Conservation (phyloP, 257 asterid species). For the Solanum pimpinellifolium region DNA sequence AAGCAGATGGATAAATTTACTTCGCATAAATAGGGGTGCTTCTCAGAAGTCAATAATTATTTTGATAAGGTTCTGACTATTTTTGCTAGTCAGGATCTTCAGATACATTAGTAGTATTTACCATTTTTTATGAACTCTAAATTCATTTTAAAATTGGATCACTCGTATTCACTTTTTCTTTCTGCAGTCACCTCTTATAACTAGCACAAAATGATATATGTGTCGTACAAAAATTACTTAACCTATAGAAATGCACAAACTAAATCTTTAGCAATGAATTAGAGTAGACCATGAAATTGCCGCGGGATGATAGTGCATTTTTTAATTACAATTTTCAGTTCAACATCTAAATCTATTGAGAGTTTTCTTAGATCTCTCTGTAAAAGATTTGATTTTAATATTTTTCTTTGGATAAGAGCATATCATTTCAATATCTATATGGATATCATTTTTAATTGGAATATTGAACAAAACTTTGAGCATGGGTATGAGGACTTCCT, state of each 20-base stretch:
- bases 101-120: neutral
- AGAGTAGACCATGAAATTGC: neutral
- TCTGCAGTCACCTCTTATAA: neutral
- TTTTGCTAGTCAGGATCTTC: neutral
- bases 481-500: constrained; percentile 33
- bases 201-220: neutral
- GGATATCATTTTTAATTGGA: neutral
- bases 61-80: neutral
- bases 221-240: neutral
- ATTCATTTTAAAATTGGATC: neutral
- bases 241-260: neutral
- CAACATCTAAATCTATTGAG: neutral
- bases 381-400: neutral
- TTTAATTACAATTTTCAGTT: neutral
- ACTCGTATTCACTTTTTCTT: neutral
- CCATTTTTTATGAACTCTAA: neutral
- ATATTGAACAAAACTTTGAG: neutral
- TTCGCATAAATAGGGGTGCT: neutral
- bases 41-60: neutral
- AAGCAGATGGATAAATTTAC: neutral
- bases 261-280: neutral
- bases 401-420: neutral
- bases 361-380: neutral
- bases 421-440: neutral
- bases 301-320: neutral